phyloP scores from a whole-genome alignment of 345 rosid genomes.

The Citrus inodora region DNA sequence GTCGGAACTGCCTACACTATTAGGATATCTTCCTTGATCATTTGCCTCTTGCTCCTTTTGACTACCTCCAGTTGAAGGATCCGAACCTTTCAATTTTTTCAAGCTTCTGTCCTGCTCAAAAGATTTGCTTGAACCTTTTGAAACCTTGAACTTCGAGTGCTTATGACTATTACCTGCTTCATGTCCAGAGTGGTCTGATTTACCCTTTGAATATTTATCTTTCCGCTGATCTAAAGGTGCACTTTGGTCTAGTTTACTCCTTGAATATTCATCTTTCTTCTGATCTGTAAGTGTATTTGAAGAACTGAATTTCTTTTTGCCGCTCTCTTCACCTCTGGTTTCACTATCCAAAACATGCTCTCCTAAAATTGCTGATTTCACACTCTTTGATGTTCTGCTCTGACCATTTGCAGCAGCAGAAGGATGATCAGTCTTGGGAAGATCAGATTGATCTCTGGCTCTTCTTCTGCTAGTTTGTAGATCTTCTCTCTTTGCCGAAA shows the following conservation, averaged over 20 bases:
- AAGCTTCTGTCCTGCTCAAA: constrained; percentile 26
- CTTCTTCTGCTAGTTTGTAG: constrained; percentile 27
- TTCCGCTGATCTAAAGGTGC: not conserved
- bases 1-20: constrained; percentile 31
- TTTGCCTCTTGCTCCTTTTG: constrained; percentile 26
- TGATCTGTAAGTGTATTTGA: constrained; percentile 15
- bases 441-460: constrained; percentile 24
- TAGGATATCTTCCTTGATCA: constrained; percentile 26
- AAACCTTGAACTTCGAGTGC: constrained; percentile 10
- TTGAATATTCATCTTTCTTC: constrained; percentile 20
- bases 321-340: constrained; percentile 26
- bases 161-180: constrained; percentile 20
- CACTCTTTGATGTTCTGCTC: constrained; percentile 23
- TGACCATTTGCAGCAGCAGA: constrained; percentile 34
- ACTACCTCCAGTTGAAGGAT: constrained; percentile 26
- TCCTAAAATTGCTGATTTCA: constrained; percentile 13
- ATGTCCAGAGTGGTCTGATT: constrained; percentile 9
- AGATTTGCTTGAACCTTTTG: constrained; percentile 36
- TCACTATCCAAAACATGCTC: constrained; percentile 20
- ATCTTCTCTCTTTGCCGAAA: constrained; percentile 26
- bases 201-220: constrained; percentile 2
- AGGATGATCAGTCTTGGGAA: constrained; percentile 24
- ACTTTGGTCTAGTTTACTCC: not conserved
- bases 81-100: constrained; percentile 29
- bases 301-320: constrained; percentile 17